Base-by-base conservation (phyloP, 1,139 yeast species). In the Kodamaea fungicola region DNA sequence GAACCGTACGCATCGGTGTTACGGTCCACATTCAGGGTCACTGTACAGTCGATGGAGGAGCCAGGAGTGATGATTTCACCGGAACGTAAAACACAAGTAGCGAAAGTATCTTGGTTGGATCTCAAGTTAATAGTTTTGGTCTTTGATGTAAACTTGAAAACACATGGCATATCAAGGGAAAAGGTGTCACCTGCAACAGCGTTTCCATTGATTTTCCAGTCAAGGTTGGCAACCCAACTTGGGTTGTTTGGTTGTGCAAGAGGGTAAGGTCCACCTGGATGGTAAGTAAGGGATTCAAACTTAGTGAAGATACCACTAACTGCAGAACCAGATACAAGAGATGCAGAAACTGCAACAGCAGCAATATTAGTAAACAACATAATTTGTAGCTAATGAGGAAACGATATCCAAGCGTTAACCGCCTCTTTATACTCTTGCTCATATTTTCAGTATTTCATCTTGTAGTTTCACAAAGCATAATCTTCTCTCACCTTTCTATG, bases 131-230 rank as follows among this genome's bases (percentile, higher is more conserved):
- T 12, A 8, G 9, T 8, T 8, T 23, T n/a, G 6, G 26, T 8
- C 6, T 6, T 7, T n/a, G 26, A 23, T 7, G 61, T 53, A 37
- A 59, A 58, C 37, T 55, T 56, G 41, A 50, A 59, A 7, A 58
- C 66, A 45, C 59, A 50, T 6, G 64, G 64, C 45, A 61, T 41
- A 22, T 35, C 35, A 33, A 61, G 53, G 1, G 53, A 46, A 43
- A 61, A 60, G 4, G 64, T 56, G 38, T 61, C 66, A 23, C 63
- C 63, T 0, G 61, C 39, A 5, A n/a, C 22, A 12, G 42, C 37
- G 8, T 51, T 25, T 16, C 55, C 58, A n/a, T 41, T 34, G 7
- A 62, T 43, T 2, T 35, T 23, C 67, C 67, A 62, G 3, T 41
- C 38, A 9, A 62, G 35, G 1, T 47, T 41, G 3, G 57, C 59